These are phyloP conservation scores for Stromatinia cepivora DNA, from an alignment of 2,329 filamentous ascomycete genomes.

Conservation along the genomic window DNA sequence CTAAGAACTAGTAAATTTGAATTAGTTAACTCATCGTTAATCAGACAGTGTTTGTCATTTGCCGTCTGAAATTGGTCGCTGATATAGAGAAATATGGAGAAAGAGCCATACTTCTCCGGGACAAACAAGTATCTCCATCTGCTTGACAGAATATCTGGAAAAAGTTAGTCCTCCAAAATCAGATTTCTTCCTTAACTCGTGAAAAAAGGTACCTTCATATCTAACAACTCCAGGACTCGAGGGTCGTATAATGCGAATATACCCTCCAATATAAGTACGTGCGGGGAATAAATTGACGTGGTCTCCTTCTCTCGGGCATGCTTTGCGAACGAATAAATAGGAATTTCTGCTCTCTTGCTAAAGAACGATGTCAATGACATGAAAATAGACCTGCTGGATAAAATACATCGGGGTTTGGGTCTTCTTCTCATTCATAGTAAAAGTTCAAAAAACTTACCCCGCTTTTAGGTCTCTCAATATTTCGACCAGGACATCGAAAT, in stretches of 20 bases:
- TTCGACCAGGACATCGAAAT: constrained; percentile 86
- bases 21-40: constrained; percentile 20
- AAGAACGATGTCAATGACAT: constrained; percentile 17
- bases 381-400: background rate
- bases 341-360: constrained; percentile 86
- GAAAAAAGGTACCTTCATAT: constrained; percentile 70
- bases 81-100: background rate
- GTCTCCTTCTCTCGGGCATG: constrained; percentile 79
- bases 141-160: constrained; percentile 88
- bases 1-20: constrained; percentile 56
- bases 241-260: constrained; percentile 93
- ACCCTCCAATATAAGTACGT: constrained; percentile 91
- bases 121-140: constrained; percentile 90
- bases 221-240: constrained; percentile 79
- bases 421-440: background rate
- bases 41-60: background rate
- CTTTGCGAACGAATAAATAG: constrained; percentile 91
- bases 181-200: background rate
- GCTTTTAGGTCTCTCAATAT: constrained; percentile 81
- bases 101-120: constrained; percentile 68
- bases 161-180: constrained; percentile 18
- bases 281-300: constrained; percentile 90
- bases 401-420: background rate
- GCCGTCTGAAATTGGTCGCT: background rate
- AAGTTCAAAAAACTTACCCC: constrained; percentile 60